Evolutionary conservation across 352 stramenopile genomes (phyloP), one percentile per base, ranked within the genome.

Genomic region (Aphanomyces invadans): DNA sequence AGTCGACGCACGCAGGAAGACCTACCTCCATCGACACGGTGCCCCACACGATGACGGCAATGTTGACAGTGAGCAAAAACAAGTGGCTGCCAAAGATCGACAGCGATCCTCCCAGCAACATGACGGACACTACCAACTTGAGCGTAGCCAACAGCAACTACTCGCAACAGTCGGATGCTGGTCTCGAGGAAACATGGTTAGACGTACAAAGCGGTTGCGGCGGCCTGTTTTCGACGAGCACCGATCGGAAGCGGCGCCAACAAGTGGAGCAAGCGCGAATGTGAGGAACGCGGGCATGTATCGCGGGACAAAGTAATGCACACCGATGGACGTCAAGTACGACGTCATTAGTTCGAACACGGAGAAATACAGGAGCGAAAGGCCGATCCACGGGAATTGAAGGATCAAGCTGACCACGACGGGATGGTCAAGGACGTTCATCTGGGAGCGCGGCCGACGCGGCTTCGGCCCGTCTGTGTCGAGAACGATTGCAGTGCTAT

Each of bases 281-380:
- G 73, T 79, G 67, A 88, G 74, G 46, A 91, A 68, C 28, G 79
- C 65, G 31, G 81, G 83, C 26, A 90, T 44, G 51, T 90, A 86
- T 55, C 79, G 79, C 53, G 83, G 78, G 21, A 87, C 61, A 31
- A 79, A 77, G 28, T 82, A 70, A 9, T 71, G 74, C 62, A 89
- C 87, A 42, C 74, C 81, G 79, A 89, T 85, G 0, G 78, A 89
- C 46, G 62, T 72, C 79, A 89, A 81, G 70, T 89, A 91, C 67
- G 79, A 80, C 32, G 79, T 63, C 42, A 86, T 78, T 54, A 88
- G 79, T 48, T 81, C 74, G 72, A 89, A 88, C 11, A 91, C 73
- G 29, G 48, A 31, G 26, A 74, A 79, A 15, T 73, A 89, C 39
- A 92, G 70, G 25, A 89, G 76, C 10, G 81, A 77, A 69, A 89